Percentiles rank a stretch among this genome's conserved stretches.
These are phyloP conservation scores for Cladorrhinum sp. DNA, from an alignment of 2,329 filamentous ascomycete species.

Conservation along the genomic window DNA sequence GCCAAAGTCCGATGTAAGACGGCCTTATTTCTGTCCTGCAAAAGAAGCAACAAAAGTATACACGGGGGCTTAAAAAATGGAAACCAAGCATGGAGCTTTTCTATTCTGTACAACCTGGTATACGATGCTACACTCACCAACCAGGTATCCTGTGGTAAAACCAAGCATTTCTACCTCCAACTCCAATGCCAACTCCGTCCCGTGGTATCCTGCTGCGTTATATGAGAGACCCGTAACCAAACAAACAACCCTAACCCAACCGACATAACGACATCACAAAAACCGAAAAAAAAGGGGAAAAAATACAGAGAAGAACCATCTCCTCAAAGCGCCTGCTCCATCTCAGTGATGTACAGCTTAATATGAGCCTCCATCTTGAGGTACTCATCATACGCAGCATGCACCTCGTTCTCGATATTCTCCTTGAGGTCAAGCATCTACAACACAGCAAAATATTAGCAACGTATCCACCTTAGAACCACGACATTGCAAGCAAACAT, in stretches of 20 bases:
- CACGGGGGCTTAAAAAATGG: too few relatives aligned
- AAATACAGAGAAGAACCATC: too few relatives aligned
- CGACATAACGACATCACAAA: constrained; percentile 27
- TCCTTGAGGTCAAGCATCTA: constrained; percentile 98
- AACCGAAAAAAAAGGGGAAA: too few relatives aligned
- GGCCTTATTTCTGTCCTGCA: not conserved
- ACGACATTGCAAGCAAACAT: too few relatives aligned
- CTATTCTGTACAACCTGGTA: constrained; percentile 5
- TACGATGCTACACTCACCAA: constrained; percentile 4
- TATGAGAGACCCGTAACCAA: constrained; percentile 4
- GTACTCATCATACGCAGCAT: constrained; percentile 88
- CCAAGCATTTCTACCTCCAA: constrained; percentile 14
- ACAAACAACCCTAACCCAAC: constrained; percentile 13
- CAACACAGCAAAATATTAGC: not conserved
- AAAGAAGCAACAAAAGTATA: not conserved
- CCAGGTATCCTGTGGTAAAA: constrained; percentile 7
- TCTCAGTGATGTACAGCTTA: constrained; percentile 96
- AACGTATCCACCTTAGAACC: too few relatives aligned
- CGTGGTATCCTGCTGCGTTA: constrained; percentile 33
- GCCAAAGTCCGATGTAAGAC: not conserved
- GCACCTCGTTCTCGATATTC: constrained; percentile 92
- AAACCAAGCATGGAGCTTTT: not conserved
- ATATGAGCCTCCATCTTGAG: constrained; percentile 97
- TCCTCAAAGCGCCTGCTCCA: constrained; percentile 77
- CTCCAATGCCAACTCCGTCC: constrained; percentile 25